These are phyloP conservation scores for Entamoeba nuttalli DNA, from an alignment of 208 protist genomes.

Conservation along the genomic window DNA sequence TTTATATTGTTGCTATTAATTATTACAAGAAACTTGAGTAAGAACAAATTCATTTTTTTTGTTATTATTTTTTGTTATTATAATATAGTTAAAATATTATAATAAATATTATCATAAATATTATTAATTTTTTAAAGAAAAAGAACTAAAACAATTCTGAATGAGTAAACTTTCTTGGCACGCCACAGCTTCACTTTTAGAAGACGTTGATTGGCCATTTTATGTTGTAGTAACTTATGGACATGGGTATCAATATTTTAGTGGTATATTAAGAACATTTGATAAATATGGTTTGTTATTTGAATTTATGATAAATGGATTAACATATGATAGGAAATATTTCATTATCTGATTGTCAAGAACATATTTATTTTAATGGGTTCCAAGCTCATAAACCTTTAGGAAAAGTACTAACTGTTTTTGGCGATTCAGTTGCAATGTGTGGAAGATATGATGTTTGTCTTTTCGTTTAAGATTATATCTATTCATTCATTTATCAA, in stretches of 20 bases:
- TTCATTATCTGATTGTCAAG: neutral
- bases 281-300: neutral
- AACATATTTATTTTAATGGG: neutral
- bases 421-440: neutral
- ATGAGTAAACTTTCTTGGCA: neutral
- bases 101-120: no score
- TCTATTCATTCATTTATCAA: neutral
- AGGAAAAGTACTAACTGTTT: neutral
- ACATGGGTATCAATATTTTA: neutral
- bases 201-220: neutral
- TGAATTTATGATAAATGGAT: no score
- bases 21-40: neutral
- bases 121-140: no score
- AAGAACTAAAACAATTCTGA: neutral
- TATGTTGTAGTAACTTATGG: neutral
- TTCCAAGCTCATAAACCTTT: neutral
- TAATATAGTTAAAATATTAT: no score
- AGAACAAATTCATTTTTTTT: neutral
- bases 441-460: neutral
- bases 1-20: neutral
- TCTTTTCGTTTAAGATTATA: neutral
- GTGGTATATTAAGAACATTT: neutral
- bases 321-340: neutral
- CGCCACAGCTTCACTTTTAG: neutral
- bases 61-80: no score